These are phyloP conservation scores for Tylopilus intermedius DNA, from an alignment of 768 basidiomycete species.

Conservation along the genomic window DNA sequence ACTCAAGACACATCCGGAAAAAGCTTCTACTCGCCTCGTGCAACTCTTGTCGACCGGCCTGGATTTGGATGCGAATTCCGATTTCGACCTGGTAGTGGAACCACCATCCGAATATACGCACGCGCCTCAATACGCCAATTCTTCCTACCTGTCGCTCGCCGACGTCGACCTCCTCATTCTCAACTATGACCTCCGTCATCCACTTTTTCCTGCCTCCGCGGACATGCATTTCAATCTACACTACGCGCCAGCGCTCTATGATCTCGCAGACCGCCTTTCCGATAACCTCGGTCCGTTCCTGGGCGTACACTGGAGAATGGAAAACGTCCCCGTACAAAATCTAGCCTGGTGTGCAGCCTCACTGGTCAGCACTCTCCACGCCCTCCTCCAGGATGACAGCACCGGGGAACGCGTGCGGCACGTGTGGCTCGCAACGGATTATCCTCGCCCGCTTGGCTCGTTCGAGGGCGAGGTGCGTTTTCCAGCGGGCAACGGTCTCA, in stretches of 20 bases:
- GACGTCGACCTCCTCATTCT: slow-evolving; percentile 45
- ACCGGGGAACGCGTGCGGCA: slow-evolving; percentile 31
- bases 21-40: slow-evolving; percentile 15
- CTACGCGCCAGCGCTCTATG: slow-evolving; percentile 41
- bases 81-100: slow-evolving; percentile 10
- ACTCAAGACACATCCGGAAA: not conserved
- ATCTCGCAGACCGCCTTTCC: slow-evolving; percentile 36
- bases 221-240: slow-evolving; percentile 23
- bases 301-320: slow-evolving; percentile 57
- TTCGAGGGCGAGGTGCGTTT: slow-evolving; percentile 1
- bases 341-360: slow-evolving; percentile 47
- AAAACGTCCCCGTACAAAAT: slow-evolving; percentile 39
- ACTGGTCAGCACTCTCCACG: slow-evolving; percentile 41
- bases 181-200: slow-evolving; percentile 49
- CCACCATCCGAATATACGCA: slow-evolving; percentile 8
- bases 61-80: not conserved
- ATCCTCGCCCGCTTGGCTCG: slow-evolving; percentile 29
- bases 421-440: slow-evolving; percentile 57
- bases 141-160: slow-evolving; percentile 18
- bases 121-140: slow-evolving; percentile 6
- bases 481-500: slow-evolving; percentile 13
- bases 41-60: slow-evolving; percentile 15
- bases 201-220: slow-evolving; percentile 32
- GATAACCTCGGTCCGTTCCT: slow-evolving; percentile 37
- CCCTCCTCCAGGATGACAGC: slow-evolving; percentile 30